Evolutionary conservation across 805 yeast species (phyloP).

Genomic region (Dipodascus geniculatus): DNA sequence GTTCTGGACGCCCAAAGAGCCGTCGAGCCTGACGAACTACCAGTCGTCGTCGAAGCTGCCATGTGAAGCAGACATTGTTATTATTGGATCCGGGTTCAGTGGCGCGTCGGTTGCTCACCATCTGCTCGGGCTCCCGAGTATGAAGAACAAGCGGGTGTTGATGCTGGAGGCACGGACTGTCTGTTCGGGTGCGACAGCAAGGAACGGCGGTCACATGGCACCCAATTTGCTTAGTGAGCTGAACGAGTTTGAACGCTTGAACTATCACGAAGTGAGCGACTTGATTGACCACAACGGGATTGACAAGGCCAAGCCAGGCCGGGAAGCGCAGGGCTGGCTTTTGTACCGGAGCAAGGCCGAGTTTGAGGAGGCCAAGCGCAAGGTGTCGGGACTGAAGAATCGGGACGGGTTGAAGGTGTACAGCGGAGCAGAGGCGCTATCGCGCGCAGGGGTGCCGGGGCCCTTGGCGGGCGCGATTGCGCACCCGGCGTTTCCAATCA

Average conservation of each 20-base stretch:
- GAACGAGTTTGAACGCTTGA: conserved; percentile 7
- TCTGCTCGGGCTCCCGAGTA: conserved; percentile 18
- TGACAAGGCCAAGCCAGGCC: conserved; percentile 28
- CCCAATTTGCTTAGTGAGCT: conserved; percentile 17
- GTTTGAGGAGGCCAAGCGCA: conserved; percentile 12
- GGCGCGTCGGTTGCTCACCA: conserved; percentile 33
- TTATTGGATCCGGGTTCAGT: conserved; percentile 37
- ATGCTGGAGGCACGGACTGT: conserved; percentile 33
- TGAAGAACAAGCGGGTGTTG: conserved; percentile 17
- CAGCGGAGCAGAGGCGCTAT: conserved; percentile 7
- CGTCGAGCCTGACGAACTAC: conserved; percentile 5
- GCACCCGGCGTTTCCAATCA: conserved; percentile 33
- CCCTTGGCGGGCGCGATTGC: conserved; percentile 22
- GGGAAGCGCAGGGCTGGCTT: conserved; percentile 25
- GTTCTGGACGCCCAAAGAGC: conserved; percentile 3
- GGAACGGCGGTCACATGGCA: conserved; percentile 40
- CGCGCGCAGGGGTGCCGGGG: conserved; percentile 1
- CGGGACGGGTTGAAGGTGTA: conserved; percentile 11
- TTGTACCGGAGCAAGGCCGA: conserved; percentile 13
- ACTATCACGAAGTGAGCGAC: conserved; percentile 11
- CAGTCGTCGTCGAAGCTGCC: conserved; percentile 23
- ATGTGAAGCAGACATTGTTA: conserved; percentile 27
- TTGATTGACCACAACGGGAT: conserved; percentile 25
- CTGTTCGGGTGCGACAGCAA: conserved; percentile 36
- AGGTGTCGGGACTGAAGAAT: conserved; percentile 9